Conservation (phyloP, 1,284 basidiomycete species). For the Moniliella sp. region DNA sequence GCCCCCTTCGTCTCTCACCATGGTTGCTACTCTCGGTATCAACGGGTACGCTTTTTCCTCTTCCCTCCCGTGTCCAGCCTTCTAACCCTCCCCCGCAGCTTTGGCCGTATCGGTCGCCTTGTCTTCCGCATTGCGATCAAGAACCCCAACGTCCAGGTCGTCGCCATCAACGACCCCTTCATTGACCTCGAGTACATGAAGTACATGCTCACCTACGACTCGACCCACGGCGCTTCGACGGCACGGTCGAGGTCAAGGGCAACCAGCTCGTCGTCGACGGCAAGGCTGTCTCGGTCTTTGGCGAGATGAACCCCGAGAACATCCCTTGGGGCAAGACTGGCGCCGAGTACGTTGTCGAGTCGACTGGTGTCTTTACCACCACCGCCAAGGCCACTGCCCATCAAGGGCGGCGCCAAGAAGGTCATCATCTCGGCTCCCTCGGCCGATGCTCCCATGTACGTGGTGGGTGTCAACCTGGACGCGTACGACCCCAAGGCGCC, state of each 20-base stretch:
- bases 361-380: constrained; percentile 98
- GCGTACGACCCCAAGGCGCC: constrained; percentile 75
- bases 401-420: constrained; percentile 99
- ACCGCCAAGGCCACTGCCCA: constrained; percentile 64
- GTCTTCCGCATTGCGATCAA: too few species aligned
- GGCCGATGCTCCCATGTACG: constrained; percentile 80
- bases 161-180: constrained; percentile 48
- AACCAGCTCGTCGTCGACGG: constrained; percentile 74
- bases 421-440: constrained; percentile 99
- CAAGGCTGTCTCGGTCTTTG: constrained; percentile 54
- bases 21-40: too few species aligned
- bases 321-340: constrained; percentile 65
- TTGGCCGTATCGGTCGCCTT: too few species aligned
- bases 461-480: constrained; percentile 78
- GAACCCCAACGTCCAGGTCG: too few species aligned
- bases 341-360: constrained; percentile 87
- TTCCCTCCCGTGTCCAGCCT: too few species aligned
- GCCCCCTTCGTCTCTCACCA: too few species aligned
- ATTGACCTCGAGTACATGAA: constrained; percentile 73
- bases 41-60: too few species aligned
- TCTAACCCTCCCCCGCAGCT: too few species aligned
- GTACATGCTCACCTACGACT: too few species aligned
- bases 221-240: constrained; percentile 88
- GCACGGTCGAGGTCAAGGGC: constrained; percentile 57
- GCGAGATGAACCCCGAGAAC: constrained; percentile 61